These are phyloP conservation scores for Mikania micrantha DNA, from an alignment of 129 eudicot genomes.

Conservation along the genomic window DNA sequence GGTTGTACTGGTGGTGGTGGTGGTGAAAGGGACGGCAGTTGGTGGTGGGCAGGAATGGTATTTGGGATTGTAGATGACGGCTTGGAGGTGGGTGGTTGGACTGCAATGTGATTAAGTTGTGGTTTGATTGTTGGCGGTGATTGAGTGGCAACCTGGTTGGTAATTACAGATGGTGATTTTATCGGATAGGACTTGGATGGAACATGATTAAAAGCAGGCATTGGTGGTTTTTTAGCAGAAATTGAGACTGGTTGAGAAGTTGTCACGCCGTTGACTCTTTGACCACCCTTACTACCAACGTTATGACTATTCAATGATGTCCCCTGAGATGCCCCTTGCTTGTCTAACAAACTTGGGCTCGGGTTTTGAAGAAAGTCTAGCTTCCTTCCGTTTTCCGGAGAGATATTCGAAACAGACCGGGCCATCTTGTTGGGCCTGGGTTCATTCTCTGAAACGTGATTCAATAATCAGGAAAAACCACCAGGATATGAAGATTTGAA, in stretches of 20 bases:
- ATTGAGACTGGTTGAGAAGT: conserved; percentile 21
- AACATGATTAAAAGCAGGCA: conserved; percentile 9
- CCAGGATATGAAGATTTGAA: conserved; percentile 10
- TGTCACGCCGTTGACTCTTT: conserved; percentile 37
- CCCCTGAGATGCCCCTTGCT: conserved; percentile 33
- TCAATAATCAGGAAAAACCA: conserved; percentile 17
- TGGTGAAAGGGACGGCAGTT: conserved; percentile 15
- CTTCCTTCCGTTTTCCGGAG: conserved; percentile 42
- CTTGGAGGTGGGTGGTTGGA: conserved; percentile 4
- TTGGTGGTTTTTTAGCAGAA: conserved; percentile 22
- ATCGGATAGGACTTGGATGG: conserved; percentile 22
- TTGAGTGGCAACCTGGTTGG: conserved; percentile 14
- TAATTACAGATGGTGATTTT: conserved; percentile 24
- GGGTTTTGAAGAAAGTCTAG: conserved; percentile 24
- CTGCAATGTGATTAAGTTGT: conserved; percentile 15
- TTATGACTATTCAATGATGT: conserved; percentile 12
- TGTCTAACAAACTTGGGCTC: conserved; percentile 25
- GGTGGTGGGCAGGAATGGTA: conserved; percentile 7
- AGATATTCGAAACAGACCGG: conserved; percentile 34
- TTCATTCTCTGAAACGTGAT: conserved; percentile 47
- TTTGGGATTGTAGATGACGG: conserved; percentile 8
- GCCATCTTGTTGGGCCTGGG: conserved; percentile 53
- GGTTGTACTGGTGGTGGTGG: conserved; percentile 11
- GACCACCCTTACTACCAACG: conserved; percentile 25
- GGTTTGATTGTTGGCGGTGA: conserved; percentile 20